phyloP scores from a whole-genome alignment of 192 early-diverging fungal genomes.

The Glomus cerebriforme region DNA sequence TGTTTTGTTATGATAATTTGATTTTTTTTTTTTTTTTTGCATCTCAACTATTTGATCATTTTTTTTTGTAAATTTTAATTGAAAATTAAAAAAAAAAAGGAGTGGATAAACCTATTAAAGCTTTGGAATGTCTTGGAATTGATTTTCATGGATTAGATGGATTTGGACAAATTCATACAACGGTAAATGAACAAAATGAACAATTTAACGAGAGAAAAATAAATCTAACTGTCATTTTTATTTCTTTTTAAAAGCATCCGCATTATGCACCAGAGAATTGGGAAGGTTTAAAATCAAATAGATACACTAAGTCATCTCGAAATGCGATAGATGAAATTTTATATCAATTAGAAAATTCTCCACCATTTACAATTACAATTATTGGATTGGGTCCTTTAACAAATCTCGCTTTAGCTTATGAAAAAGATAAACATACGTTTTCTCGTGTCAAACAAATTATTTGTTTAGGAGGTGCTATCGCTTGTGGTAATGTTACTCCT shows the following conservation, averaged over 20 bases:
- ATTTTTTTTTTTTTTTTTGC: background rate
- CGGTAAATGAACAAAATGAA: background rate
- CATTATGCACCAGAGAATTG: slow-evolving; percentile 12
- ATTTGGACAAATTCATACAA: background rate
- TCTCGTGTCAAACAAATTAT: slow-evolving; percentile 49
- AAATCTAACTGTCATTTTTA: background rate
- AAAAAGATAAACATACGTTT: slow-evolving; percentile 47
- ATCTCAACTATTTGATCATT: background rate
- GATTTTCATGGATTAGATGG: background rate
- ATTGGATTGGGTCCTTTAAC: slow-evolving; percentile 54
- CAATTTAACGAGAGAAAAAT: background rate
- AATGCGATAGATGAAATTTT: slow-evolving; percentile 49
- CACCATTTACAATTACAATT: slow-evolving; percentile 47
- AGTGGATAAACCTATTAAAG: background rate
- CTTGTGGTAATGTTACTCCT: slow-evolving; percentile 44
- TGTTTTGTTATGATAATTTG: background rate
- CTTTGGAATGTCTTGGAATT: background rate
- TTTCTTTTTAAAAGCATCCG: background rate
- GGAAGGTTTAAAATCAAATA: slow-evolving; percentile 25
- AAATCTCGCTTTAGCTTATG: slow-evolving; percentile 49
- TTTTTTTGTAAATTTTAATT: background rate
- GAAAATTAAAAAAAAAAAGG: background rate
- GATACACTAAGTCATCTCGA: slow-evolving; percentile 39
- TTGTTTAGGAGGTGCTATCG: slow-evolving; percentile 48
- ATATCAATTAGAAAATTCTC: slow-evolving; percentile 42